Conservation (phyloP, 108 stramenopile species). For the Cyclostephanos tholiformis region DNA sequence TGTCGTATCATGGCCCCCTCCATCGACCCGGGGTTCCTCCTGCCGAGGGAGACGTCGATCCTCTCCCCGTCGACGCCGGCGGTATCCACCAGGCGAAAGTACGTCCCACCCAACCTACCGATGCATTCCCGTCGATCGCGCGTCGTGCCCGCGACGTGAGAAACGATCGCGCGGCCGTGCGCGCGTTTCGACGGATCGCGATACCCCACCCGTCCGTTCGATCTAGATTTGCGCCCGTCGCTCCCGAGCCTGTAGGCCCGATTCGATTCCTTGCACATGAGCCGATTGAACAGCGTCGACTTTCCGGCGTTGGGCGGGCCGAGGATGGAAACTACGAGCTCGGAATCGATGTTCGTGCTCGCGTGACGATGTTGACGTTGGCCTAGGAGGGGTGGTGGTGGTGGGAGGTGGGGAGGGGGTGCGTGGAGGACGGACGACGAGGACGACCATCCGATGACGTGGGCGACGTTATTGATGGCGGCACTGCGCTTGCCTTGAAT, state of each 20-base stretch:
- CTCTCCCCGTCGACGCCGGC: conserved; percentile 92
- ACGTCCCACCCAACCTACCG: conserved; percentile 80
- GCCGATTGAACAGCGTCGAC: conserved; percentile 84
- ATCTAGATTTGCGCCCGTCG: conserved; percentile 40
- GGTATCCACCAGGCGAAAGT: conserved; percentile 86
- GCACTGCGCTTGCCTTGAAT: background rate
- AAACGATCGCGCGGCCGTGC: conserved; percentile 84
- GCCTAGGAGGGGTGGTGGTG: no score
- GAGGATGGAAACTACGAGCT: conserved; percentile 70
- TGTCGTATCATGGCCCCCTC: conserved; percentile 81
- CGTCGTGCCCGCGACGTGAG: conserved; percentile 82
- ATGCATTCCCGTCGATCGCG: conserved; percentile 85
- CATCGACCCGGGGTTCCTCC: conserved; percentile 35
- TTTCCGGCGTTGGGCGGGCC: conserved; percentile 94
- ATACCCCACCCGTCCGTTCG: conserved; percentile 49
- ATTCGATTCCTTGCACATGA: conserved; percentile 80
- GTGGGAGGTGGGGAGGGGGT: no score
- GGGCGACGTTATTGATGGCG: background rate
- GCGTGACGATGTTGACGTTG: background rate
- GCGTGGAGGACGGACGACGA: background rate
- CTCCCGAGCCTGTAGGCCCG: conserved; percentile 62
- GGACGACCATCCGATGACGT: background rate
- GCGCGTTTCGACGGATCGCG: conserved; percentile 42
- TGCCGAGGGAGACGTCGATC: conserved; percentile 56
- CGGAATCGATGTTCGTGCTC: conserved; percentile 38